Evolutionary conservation across 1,139 yeast genomes (phyloP), one percentile per base, ranked within the genome.

Genomic region (Pichia norvegensis): DNA sequence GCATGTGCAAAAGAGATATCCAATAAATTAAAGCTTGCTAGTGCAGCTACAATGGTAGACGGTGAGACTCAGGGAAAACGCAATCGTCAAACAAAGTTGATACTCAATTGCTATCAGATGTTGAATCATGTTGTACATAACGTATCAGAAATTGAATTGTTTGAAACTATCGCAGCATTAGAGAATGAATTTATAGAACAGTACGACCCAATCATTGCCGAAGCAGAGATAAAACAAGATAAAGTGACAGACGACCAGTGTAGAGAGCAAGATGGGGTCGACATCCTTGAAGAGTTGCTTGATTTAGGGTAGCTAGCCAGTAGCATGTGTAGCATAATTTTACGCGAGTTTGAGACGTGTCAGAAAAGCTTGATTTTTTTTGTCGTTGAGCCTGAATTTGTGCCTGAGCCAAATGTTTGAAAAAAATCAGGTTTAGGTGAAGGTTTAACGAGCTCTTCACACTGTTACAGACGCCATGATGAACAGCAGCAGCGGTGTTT

Each of bases 1-100:
- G 43, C 50, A 1, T 53, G 59, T 23, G 67, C 72, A 0, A 51
- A 53, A 27, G 45, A 47, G 1, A 60, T 69, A 3, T 56, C 67
- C 1, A 46, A 50, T 33, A 47, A 6, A 40, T 62, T 33, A 50
- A 59, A 43, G 37, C 31, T 29, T 17, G 38, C 19, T 1, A 11
- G 20, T 8, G 35, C 20, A 4, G 35, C 19, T 16, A 16, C 11
- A 4, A 8, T 31, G 19, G 35, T 13, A 5, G 31, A 27, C 14
- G 11, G 7, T 1, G n/a, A 27, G n/a, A 13, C 14, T 27, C n/a
- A 27, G 6, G 31, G 31, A n/a, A 27, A 27, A 31, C 20, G 19
- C 6, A 31, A 31, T 16, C 20, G 35, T 6, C 20, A 17, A 16
- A 31, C 11, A 4, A 46, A 41, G n/a, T 27, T 44, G 9, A 43